Evolutionary conservation across 768 basidiomycete genomes (phyloP).

Genomic region (Rhodocollybia butyracea): DNA sequence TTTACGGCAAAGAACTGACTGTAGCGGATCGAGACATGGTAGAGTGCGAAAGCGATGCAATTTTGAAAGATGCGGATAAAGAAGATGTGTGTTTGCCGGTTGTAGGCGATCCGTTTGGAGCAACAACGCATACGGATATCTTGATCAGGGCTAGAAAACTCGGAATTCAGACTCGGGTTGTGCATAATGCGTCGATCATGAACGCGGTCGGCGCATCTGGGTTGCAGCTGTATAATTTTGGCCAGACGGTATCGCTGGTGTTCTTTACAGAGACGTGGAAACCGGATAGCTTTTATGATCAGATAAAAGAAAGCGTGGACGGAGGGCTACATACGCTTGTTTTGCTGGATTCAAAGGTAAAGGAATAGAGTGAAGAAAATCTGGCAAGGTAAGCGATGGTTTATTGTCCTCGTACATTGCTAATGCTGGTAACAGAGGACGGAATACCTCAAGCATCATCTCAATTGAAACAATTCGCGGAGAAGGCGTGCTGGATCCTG

Average conservation of each 20-base stretch:
- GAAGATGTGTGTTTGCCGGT: conserved; percentile 88
- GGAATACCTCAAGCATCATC: conserved; percentile 84
- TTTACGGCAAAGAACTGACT: conserved; percentile 84
- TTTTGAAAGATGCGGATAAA: conserved; percentile 72
- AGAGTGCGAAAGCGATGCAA: conserved; percentile 89
- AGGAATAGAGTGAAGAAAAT: conserved; percentile 97
- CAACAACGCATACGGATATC: conserved; percentile 96
- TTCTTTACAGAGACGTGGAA: conserved; percentile 99
- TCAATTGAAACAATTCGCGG: conserved; percentile 64
- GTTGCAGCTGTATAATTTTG: conserved; percentile 96
- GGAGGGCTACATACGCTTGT: conserved; percentile 95
- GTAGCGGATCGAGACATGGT: conserved; percentile 97
- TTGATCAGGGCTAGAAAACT: conserved; percentile 83
- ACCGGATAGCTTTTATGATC: conserved; percentile 92
- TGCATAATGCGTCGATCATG: conserved; percentile 98
- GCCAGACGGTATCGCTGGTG: conserved; percentile 92
- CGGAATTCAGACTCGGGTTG: conserved; percentile 73
- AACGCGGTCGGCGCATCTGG: conserved; percentile 94
- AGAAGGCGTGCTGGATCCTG: conserved; percentile 48
- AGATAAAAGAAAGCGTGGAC: conserved; percentile 83
- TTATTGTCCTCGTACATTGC: neutral
- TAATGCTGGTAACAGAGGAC: conserved; percentile 51
- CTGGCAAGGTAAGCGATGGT: conserved; percentile 67
- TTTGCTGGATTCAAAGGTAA: conserved; percentile 95
- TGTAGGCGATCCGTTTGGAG: conserved; percentile 96